Conservation (phyloP, 2,329 filamentous ascomycete genomes). For the Diaporthe velutina region DNA sequence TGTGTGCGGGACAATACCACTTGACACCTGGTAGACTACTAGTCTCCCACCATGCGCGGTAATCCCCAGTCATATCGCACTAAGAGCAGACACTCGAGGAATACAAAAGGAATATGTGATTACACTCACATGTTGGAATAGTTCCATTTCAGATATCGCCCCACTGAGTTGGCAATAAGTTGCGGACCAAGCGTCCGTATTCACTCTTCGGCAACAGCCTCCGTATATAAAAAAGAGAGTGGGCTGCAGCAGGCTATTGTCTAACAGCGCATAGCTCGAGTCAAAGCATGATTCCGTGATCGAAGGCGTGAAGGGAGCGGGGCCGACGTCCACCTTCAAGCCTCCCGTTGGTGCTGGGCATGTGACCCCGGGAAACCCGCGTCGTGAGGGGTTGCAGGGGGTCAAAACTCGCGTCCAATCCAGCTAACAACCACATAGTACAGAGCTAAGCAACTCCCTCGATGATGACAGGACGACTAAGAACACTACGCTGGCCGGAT, state of each 20-base stretch:
- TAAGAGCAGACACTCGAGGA: neutral
- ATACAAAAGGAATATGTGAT: neutral
- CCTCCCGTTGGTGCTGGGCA: neutral
- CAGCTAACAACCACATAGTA: neutral
- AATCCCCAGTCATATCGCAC: neutral
- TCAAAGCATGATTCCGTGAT: neutral
- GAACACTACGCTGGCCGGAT: neutral
- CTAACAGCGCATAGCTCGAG: neutral
- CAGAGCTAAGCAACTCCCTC: neutral
- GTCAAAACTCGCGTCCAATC: neutral
- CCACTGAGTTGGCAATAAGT: neutral
- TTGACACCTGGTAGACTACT: neutral
- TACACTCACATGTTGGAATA: neutral
- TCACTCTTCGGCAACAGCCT: neutral
- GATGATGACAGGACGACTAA: neutral
- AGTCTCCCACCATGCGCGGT: neutral
- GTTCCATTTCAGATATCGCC: no score
- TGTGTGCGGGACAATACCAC: neutral
- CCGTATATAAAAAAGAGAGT: neutral
- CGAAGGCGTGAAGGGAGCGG: neutral
- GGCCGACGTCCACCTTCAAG: constrained; percentile 9
- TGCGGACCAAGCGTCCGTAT: neutral
- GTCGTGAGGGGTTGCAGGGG: neutral
- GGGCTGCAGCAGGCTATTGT: neutral
- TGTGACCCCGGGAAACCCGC: constrained; percentile 9